Percentiles rank a stretch among this genome's conserved stretches.
These are phyloP conservation scores for Magnusiomyces ingens DNA, from an alignment of 1,139 yeast genomes.

Conservation along the genomic window DNA sequence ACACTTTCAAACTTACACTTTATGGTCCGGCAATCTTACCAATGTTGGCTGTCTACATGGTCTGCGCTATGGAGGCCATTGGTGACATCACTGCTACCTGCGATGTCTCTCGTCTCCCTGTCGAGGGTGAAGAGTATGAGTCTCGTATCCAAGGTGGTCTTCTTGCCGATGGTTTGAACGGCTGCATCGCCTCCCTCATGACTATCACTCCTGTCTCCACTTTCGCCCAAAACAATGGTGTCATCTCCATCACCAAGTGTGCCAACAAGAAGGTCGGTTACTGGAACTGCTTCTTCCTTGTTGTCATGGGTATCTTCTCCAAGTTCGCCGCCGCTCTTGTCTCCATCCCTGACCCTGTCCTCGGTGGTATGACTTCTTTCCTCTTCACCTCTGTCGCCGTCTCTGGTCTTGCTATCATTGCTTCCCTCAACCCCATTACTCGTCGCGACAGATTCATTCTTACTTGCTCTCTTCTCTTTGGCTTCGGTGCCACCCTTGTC, in stretches of 20 bases:
- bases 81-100: slow-evolving; percentile 92
- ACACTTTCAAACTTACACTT: slow-evolving; percentile 64
- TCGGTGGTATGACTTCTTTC: slow-evolving; percentile 92
- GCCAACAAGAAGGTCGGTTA: slow-evolving; percentile 82
- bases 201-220: slow-evolving; percentile 75
- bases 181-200: slow-evolving; percentile 60
- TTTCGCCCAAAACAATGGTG: slow-evolving; percentile 93
- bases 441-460: slow-evolving; percentile 83
- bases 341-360: slow-evolving; percentile 74
- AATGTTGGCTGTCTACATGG: slow-evolving; percentile 70
- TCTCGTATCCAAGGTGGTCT: slow-evolving; percentile 89
- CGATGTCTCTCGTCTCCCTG: slow-evolving; percentile 78
- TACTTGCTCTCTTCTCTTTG: slow-evolving; percentile 68
- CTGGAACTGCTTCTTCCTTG: slow-evolving; percentile 78
- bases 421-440: slow-evolving; percentile 61
- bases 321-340: slow-evolving; percentile 87
- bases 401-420: slow-evolving; percentile 76
- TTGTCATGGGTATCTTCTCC: slow-evolving; percentile 80
- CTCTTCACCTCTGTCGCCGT: slow-evolving; percentile 83
- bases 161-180: slow-evolving; percentile 69
- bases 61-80: slow-evolving; percentile 82
- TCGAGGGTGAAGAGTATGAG: slow-evolving; percentile 74
- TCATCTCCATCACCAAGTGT: slow-evolving; percentile 81
- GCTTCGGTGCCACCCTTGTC: slow-evolving; percentile 73
- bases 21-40: slow-evolving; percentile 85